Evolutionary conservation across 2,329 filamentous ascomycete species (phyloP), one percentile per base, ranked within the genome.

Genomic region (Ascochyta koolunga): DNA sequence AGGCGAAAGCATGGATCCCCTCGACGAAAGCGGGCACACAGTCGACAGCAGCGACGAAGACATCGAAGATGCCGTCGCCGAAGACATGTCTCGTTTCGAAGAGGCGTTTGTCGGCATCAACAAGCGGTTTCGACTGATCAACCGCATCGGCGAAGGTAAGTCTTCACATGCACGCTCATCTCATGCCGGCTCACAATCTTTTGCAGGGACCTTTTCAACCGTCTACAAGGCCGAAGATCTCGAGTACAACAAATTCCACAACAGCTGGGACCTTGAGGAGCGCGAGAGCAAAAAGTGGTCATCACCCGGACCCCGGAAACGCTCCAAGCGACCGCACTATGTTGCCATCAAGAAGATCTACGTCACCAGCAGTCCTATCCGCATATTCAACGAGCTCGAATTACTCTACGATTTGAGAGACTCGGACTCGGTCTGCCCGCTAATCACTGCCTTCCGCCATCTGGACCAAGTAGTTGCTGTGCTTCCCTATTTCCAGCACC

Each of bases 261-360:
- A 97, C 71, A 84, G 88, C 60, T 98, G 93, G 92, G 93, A 98
- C 69, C 74, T 89, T 33, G 82, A 84, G 39, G 87, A 83, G 60
- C 86, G 87, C 36, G 82, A 86, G 50, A 80, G 83, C 41, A 76
- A 80, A n/a, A 83, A 86, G 66, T 92, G 87, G 85, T 80, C 82
- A 18, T 84, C 86, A n/a, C 89, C 87, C n/a, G 85, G 87, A 0
- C 71, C 86, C 10, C 29, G 89, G 70, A 81, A 73, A 62, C 80
- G 76, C 65, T 79, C 79, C 36, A 70, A 76, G 73, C 62, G 63
- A 42, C 81, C 89, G 21, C 90, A 89, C 71, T 98, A 89, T 69
- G 96, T 99, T 58, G 95, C 96, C 18, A 90, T 99, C 76, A 99
- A 99, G 79, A 99, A 99, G 79, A 99, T 99, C 65, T 99, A 99